These are phyloP conservation scores for Hemisphaericaspora xylanilytica DNA, from an alignment of 1,139 yeast genomes.

Conservation along the genomic window DNA sequence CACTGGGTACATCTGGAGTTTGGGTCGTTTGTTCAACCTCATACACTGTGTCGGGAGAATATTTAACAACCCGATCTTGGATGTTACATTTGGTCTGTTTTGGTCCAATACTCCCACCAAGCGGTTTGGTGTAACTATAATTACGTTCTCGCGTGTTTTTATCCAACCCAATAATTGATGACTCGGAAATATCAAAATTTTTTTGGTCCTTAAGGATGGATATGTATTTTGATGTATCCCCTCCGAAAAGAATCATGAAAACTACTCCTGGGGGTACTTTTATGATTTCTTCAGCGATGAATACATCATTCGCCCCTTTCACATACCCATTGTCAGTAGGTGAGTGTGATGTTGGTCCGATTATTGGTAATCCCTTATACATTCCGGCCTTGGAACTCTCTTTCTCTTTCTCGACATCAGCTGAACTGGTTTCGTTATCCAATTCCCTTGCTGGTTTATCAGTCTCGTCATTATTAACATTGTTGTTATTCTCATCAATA, in stretches of 20 bases:
- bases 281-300: conserved; percentile 58
- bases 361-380: conserved; percentile 36
- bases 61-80: conserved; percentile 65
- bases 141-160: conserved; percentile 43
- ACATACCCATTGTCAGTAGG: conserved; percentile 43
- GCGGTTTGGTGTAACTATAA: conserved; percentile 76
- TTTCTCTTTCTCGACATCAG: conserved; percentile 7
- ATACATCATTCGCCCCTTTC: conserved; percentile 58
- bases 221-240: conserved; percentile 57
- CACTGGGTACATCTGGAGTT: conserved; percentile 96
- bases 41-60: conserved; percentile 56
- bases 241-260: conserved; percentile 68
- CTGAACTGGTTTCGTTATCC: conserved; percentile 8
- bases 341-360: conserved; percentile 40
- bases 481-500: conserved; percentile 9
- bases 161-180: conserved; percentile 44
- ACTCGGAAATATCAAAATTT: conserved; percentile 61
- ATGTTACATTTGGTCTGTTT: conserved; percentile 85
- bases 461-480: conserved; percentile 8
- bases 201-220: conserved; percentile 64
- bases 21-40: conserved; percentile 65
- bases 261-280: conserved; percentile 83
- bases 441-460: conserved; percentile 2
- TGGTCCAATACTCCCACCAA: conserved; percentile 85
- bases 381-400: conserved; percentile 10